Evolutionary conservation across 768 basidiomycete species (phyloP).

Genomic region (Leucosporidium creatinivorum): DNA sequence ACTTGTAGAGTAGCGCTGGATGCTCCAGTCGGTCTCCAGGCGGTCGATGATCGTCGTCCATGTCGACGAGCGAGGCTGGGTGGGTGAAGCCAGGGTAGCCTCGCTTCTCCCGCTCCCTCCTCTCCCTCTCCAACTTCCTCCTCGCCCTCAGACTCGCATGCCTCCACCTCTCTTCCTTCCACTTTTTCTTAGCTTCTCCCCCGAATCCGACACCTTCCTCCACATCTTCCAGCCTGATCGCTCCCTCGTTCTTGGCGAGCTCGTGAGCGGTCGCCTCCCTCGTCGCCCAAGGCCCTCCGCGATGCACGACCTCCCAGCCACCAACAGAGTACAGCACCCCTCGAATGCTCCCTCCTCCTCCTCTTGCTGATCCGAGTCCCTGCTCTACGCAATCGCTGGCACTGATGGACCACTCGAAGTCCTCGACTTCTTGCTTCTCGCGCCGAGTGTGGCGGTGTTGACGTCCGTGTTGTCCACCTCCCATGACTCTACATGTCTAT

Average conservation of each 20-base stretch:
- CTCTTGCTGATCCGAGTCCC: neutral
- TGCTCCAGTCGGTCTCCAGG: neutral
- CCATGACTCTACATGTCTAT: no score
- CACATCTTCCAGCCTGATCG: neutral
- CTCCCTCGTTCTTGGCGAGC: neutral
- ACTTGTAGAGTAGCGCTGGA: neutral
- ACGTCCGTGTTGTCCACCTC: no score
- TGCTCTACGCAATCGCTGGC: neutral
- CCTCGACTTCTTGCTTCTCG: neutral
- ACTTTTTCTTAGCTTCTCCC: neutral
- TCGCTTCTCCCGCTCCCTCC: conserved; percentile 1
- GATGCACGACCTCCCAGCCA: neutral
- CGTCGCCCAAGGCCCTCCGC: neutral
- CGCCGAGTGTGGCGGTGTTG: no score
- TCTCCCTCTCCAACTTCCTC: neutral
- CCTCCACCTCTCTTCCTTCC: neutral
- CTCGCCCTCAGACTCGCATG: neutral
- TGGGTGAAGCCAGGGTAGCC: neutral
- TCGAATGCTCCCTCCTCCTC: neutral
- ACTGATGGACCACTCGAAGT: neutral
- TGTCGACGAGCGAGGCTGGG: neutral
- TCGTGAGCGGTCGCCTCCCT: neutral
- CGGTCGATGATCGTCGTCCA: neutral
- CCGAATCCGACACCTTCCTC: neutral
- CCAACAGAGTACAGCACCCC: neutral